Base-by-base conservation (phyloP, 768 basidiomycete species). In the Pleurotus cornucopiae region DNA sequence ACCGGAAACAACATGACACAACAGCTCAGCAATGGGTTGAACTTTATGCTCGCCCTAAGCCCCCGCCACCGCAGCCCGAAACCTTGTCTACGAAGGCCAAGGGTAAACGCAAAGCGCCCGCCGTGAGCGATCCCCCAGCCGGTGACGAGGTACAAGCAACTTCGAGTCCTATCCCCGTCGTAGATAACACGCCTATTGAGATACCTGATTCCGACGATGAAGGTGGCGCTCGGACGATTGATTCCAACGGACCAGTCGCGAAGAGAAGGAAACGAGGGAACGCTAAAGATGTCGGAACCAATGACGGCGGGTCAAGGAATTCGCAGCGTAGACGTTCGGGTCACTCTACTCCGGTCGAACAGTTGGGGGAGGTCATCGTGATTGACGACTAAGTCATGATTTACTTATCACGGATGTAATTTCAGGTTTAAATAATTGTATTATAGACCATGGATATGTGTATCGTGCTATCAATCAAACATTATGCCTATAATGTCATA, bases 11-110 rank as follows among this genome's bases (percentile, higher is more conserved):
- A 54, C 91, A 94, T 67, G 91, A 95, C 66, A 72, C 74, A 11
- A 92, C 81, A 1, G 93, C 93, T 3, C 80, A 83, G 37, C 78
- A 86, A 58, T 94, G 91, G 90, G 90, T 88, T 0, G 75, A 82
- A 44, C 66, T 83, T 12, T 89, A 87, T 63, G 90, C 90, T 0
- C 74, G 67, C n/a, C 82, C 80, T 7, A 67, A 73, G 5, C 70
- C 73, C 34, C 66, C 76, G 1, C 62, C 70, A 5, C 64, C 71
- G 2, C 60, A 69, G 6, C 25, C 62, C 63, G 57, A 23, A 64
- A 49, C 63, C 16, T 21, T 58, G 13, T 52, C 64, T 9, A 54
- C 69, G 26, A 73, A 60, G 58, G 58, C 59, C 5, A 75, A 74
- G 58, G 73, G 76, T 14, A 79, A 77, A 63, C 70, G 61, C 52